Percentiles rank a stretch among this genome's conserved stretches.
phyloP scores from a whole-genome alignment of 2,329 filamentous ascomycete species.

The Pseudovirgaria hyperparasitica region DNA sequence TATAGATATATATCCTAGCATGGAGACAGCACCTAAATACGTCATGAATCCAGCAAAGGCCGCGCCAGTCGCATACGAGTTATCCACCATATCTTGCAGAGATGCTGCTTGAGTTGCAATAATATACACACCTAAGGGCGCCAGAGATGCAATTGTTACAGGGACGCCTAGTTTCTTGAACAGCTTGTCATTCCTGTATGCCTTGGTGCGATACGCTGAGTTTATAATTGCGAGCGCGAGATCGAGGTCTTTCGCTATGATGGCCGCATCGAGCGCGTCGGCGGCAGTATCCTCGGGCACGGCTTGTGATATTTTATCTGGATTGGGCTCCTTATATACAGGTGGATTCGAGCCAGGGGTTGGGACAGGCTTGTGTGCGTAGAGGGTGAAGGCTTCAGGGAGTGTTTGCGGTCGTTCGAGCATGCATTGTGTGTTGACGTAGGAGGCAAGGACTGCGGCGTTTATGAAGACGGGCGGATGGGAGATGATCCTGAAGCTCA shows the following conservation, averaged over 20 bases:
- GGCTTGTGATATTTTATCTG: slow-evolving; percentile 56
- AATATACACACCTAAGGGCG: slow-evolving; percentile 57
- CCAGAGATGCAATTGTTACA: slow-evolving; percentile 38
- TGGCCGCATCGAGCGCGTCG: slow-evolving; percentile 64
- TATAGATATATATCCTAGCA: slow-evolving; percentile 71
- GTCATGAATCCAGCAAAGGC: slow-evolving; percentile 71
- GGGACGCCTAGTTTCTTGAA: slow-evolving; percentile 52
- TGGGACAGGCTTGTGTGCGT: slow-evolving; percentile 69
- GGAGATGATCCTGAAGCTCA: slow-evolving; percentile 57
- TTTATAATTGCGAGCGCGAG: slow-evolving; percentile 67
- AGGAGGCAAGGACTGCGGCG: slow-evolving; percentile 55
- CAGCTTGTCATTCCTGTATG: slow-evolving; percentile 56
- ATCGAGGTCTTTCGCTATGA: slow-evolving; percentile 64
- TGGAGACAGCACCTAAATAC: slow-evolving; percentile 70
- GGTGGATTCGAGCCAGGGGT: slow-evolving; percentile 42
- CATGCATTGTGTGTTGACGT: slow-evolving; percentile 63
- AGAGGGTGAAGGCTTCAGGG: slow-evolving; percentile 68
- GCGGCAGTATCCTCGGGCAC: slow-evolving; percentile 60
- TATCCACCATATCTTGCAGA: slow-evolving; percentile 66
- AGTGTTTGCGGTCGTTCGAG: slow-evolving; percentile 64
- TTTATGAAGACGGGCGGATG: slow-evolving; percentile 73
- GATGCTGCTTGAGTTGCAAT: slow-evolving; percentile 54
- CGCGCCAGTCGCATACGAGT: slow-evolving; percentile 58
- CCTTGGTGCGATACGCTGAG: slow-evolving; percentile 51
- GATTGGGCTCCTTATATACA: slow-evolving; percentile 38